Percentiles rank a stretch among this genome's conserved stretches.
These are phyloP conservation scores for Citeromyces hawaiiensis DNA, from an alignment of 1,139 yeast species.

Conservation along the genomic window DNA sequence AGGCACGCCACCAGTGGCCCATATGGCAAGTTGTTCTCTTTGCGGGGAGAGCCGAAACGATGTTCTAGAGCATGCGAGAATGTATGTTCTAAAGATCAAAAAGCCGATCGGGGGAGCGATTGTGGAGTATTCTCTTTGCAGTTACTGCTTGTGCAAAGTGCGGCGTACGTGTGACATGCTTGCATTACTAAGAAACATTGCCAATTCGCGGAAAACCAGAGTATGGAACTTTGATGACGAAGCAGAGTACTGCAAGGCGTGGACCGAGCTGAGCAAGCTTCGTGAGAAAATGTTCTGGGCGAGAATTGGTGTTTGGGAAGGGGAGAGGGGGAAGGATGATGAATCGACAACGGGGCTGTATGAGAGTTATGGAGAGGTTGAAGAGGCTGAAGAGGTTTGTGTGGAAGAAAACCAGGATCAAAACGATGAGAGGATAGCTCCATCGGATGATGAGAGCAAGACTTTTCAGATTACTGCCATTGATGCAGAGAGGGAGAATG, in stretches of 20 bases:
- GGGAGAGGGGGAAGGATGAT: not conserved
- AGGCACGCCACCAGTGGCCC: conserved; percentile 57
- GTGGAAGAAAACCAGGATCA: not conserved
- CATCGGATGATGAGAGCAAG: no score
- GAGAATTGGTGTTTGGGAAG: conserved; percentile 57
- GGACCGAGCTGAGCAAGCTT: conserved; percentile 31
- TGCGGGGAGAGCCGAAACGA: conserved; percentile 71
- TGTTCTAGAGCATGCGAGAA: conserved; percentile 61
- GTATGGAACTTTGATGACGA: conserved; percentile 2
- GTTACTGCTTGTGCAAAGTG: conserved; percentile 66
- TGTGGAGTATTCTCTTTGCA: conserved; percentile 58
- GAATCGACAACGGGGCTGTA: not conserved
- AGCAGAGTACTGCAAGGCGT: conserved; percentile 10
- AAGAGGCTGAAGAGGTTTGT: conserved; percentile 3
- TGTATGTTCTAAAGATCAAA: conserved; percentile 46
- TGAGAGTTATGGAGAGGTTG: conserved; percentile 1
- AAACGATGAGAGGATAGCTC: not conserved
- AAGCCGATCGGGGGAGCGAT: conserved; percentile 14
- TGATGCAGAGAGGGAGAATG: not conserved
- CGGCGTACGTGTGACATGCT: conserved; percentile 72
- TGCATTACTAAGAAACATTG: conserved; percentile 50
- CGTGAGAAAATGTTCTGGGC: conserved; percentile 69
- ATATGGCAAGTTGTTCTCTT: conserved; percentile 59
- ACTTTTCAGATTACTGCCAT: not conserved
- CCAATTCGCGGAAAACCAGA: conserved; percentile 20